These are phyloP conservation scores for Cicer pinnatifidum DNA, from an alignment of 306 rosid species.

Conservation along the genomic window DNA sequence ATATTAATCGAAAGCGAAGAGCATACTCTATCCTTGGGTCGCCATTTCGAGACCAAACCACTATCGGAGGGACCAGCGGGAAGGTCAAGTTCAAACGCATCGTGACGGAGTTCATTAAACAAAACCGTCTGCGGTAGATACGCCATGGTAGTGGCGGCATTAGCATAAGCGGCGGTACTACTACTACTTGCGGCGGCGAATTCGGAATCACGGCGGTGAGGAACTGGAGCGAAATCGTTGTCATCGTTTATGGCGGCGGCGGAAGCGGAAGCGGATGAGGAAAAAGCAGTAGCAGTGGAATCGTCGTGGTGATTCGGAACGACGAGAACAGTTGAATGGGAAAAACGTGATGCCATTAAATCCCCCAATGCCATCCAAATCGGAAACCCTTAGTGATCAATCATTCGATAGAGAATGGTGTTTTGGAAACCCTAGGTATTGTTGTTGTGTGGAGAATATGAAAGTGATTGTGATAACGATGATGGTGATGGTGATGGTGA, in stretches of 20 bases:
- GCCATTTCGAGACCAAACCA: conserved; percentile 93
- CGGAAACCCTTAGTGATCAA: conserved; percentile 51
- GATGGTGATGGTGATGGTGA: neutral
- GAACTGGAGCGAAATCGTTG: conserved; percentile 2
- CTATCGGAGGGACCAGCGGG: conserved; percentile 78
- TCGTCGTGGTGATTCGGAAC: conserved; percentile 59
- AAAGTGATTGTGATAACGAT: neutral
- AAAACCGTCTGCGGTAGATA: conserved; percentile 80
- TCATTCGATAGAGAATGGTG: conserved; percentile 45
- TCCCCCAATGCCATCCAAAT: conserved; percentile 99
- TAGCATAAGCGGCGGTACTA: conserved; percentile 56
- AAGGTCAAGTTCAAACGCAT: conserved; percentile 74
- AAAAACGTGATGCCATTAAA: conserved; percentile 90
- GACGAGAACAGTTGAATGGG: conserved; percentile 76
- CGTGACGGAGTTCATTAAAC: conserved; percentile 82
- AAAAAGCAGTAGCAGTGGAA: conserved; percentile 6
- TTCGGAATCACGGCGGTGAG: conserved; percentile 65
- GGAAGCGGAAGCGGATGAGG: conserved; percentile 12
- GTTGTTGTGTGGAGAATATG: neutral
- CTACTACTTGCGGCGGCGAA: conserved; percentile 65
- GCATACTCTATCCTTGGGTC: conserved; percentile 89
- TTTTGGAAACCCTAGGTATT: conserved; percentile 49
- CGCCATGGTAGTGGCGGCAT: conserved; percentile 81
- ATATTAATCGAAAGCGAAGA: neutral
- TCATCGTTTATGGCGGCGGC: conserved; percentile 9